Evolutionary conservation across 208 protist species (phyloP), one percentile per base, ranked within the genome.

Genomic region (Trypanosoma melophagium): DNA sequence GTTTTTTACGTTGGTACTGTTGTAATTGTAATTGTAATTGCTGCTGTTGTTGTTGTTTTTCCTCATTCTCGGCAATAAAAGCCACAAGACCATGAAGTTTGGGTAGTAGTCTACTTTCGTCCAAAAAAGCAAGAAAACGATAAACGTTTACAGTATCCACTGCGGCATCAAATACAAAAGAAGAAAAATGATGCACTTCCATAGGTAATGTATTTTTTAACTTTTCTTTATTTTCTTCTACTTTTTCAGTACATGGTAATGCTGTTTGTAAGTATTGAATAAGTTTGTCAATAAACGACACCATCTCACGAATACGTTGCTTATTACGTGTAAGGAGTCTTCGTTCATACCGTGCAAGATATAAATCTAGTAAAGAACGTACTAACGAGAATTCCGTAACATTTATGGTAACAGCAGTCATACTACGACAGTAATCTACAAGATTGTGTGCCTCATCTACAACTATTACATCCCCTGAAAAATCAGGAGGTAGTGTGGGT

Each of bases 401-500:
- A 1, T 71, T 65, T 19, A 98, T 47, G 3, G 49, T n/a, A 21
- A 83, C 69, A 9, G 80, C 79, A 60, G 96, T 94, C n/a, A 77
- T 73, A n/a, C 68, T 60, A 60, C 92, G 94, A 71, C 97, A 96
- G 54, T 88, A 81, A 60, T 98, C 95, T 28, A 94, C 81, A 16
- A 99, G 69, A 80, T 99, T 98, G 81, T 99, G 97, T 42, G 95
- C 96, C 68, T 99, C 97, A 73, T 99, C 97, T 28, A 99, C 81
- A 3, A 98, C 79, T 19, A 99, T 71, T 2, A 98, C 71, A 50
- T 89, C 79, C 35, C 84, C 84, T n/a, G 61, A 63, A 44, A 98
- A 77, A 60, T 76, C 72, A n/a, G 86, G 79, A 16, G 78, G 76
- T 10, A 77, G 52, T n/a, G 49, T 7, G 4, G 54, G 40, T 12